Evolutionary conservation across 768 basidiomycete species (phyloP).

Genomic region (Tephrocybe sp.): DNA sequence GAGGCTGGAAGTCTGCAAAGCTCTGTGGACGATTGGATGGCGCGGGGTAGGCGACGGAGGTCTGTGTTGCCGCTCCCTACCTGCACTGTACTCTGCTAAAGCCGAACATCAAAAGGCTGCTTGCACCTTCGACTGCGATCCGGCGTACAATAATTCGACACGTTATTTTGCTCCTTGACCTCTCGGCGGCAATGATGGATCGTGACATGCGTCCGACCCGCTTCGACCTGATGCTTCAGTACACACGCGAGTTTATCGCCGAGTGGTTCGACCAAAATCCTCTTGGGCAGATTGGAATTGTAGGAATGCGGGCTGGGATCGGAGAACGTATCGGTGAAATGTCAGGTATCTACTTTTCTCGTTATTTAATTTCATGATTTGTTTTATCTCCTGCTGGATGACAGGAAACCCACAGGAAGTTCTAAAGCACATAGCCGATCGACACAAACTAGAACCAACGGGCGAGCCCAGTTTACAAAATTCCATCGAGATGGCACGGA

Average conservation of each 20-base stretch:
- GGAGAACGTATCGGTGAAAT: slow-evolving; percentile 91
- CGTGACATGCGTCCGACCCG: slow-evolving; percentile 95
- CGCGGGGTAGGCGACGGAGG: slow-evolving; percentile 83
- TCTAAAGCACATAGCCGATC: slow-evolving; percentile 79
- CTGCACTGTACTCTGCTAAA: slow-evolving; percentile 1
- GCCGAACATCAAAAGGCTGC: slow-evolving; percentile 48
- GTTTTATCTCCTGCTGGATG: neutral
- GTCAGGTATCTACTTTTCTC: slow-evolving; percentile 62
- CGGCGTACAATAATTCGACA: slow-evolving; percentile 97
- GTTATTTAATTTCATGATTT: neutral
- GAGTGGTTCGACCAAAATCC: slow-evolving; percentile 99
- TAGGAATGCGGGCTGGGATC: slow-evolving; percentile 88
- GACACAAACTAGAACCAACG: slow-evolving; percentile 83
- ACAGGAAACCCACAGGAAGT: slow-evolving; percentile 97
- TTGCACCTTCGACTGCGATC: slow-evolving; percentile 83
- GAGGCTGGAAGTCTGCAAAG: slow-evolving; percentile 88
- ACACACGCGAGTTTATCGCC: slow-evolving; percentile 85
- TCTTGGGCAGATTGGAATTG: slow-evolving; percentile 92
- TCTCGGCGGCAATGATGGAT: slow-evolving; percentile 91
- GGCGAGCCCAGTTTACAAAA: slow-evolving; percentile 98
- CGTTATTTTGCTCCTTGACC: slow-evolving; percentile 87
- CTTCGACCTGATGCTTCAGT: slow-evolving; percentile 88
- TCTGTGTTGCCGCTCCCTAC: slow-evolving; percentile 29
- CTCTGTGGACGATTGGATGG: slow-evolving; percentile 88
- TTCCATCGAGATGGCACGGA: slow-evolving; percentile 94